Percentiles rank a stretch among this genome's conserved stretches.
Evolutionary conservation across 2,329 filamentous ascomycete genomes (phyloP).

Genomic region (Tolypocladium amazonense): DNA sequence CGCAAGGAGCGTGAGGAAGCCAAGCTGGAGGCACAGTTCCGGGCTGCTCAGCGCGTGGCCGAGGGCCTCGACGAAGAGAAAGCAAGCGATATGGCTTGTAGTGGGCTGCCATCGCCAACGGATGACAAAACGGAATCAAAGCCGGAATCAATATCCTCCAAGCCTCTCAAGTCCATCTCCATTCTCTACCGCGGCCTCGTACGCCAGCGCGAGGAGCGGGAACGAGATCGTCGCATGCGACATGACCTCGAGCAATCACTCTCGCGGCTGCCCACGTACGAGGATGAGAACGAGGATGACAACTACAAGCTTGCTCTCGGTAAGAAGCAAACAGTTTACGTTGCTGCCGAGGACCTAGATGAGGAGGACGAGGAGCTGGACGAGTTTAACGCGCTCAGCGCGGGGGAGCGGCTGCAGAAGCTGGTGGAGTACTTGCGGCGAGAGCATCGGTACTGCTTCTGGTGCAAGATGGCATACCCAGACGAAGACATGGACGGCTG

Average conservation of each 20-base stretch:
- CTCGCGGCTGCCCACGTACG: conserved; percentile 49
- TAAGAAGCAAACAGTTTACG: conserved; percentile 41
- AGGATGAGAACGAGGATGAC: conserved; percentile 58
- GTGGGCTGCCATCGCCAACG: not conserved
- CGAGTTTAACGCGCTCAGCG: conserved; percentile 61
- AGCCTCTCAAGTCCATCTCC: conserved; percentile 57
- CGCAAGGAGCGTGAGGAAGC: conserved; percentile 59
- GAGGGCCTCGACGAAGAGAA: conserved; percentile 61
- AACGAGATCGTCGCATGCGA: conserved; percentile 55
- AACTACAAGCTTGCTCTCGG: conserved; percentile 64
- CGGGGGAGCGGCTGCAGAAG: conserved; percentile 53
- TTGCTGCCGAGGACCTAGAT: conserved; percentile 58
- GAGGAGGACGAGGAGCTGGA: conserved; percentile 74
- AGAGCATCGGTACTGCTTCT: conserved; percentile 79
- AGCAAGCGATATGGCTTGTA: conserved; percentile 9
- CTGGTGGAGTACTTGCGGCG: conserved; percentile 61
- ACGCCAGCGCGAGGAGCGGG: conserved; percentile 56
- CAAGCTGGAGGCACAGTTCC: conserved; percentile 57
- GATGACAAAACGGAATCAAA: not conserved
- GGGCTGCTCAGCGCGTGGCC: conserved; percentile 71
- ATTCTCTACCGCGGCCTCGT: conserved; percentile 72
- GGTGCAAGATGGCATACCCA: conserved; percentile 81
- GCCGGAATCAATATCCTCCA: conserved; percentile 16
- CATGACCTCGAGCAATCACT: conserved; percentile 57
- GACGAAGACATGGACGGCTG: conserved; percentile 73